These are phyloP conservation scores for Schwanniomyces pseudopolymorphus DNA, from an alignment of 805 yeast genomes.

Conservation along the genomic window DNA sequence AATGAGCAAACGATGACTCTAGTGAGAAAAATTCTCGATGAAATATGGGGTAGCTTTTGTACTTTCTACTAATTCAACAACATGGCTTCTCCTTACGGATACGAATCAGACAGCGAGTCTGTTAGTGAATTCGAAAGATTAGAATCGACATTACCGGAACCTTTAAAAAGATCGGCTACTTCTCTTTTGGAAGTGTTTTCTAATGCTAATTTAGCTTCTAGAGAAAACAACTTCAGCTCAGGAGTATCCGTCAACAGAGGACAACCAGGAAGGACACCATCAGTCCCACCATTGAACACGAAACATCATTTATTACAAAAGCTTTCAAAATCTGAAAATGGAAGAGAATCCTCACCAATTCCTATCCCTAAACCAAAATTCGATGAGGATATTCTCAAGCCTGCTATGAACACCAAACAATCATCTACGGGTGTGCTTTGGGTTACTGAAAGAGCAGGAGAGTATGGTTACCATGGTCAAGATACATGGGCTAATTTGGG, in stretches of 20 bases:
- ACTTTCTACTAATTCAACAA: neutral
- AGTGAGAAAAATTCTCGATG: neutral
- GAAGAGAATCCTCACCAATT: constrained; percentile 45
- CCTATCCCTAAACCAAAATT: constrained; percentile 50
- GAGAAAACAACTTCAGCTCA: constrained; percentile 16
- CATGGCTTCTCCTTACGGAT: neutral
- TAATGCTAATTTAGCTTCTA: constrained; percentile 1
- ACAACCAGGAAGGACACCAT: constrained; percentile 18
- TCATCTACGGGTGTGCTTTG: constrained; percentile 64
- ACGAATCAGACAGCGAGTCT: constrained; percentile 27
- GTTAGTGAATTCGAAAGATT: constrained; percentile 38
- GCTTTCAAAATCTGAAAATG: constrained; percentile 31
- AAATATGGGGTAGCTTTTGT: neutral
- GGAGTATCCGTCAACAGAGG: constrained; percentile 7
- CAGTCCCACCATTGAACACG: constrained; percentile 8
- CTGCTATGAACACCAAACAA: constrained; percentile 58
- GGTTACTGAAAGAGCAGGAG: constrained; percentile 62
- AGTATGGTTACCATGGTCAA: constrained; percentile 49
- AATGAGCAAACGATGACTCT: neutral
- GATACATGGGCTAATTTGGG: constrained; percentile 60
- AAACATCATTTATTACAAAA: constrained; percentile 25
- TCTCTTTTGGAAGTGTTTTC: constrained; percentile 35
- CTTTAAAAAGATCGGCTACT: constrained; percentile 37
- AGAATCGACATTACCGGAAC: constrained; percentile 41
- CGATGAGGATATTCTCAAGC: constrained; percentile 47